Percentiles rank a stretch among this genome's conserved stretches.
Conservation (phyloP, 2,329 filamentous ascomycete species). For the Niveomyces coronatus region DNA sequence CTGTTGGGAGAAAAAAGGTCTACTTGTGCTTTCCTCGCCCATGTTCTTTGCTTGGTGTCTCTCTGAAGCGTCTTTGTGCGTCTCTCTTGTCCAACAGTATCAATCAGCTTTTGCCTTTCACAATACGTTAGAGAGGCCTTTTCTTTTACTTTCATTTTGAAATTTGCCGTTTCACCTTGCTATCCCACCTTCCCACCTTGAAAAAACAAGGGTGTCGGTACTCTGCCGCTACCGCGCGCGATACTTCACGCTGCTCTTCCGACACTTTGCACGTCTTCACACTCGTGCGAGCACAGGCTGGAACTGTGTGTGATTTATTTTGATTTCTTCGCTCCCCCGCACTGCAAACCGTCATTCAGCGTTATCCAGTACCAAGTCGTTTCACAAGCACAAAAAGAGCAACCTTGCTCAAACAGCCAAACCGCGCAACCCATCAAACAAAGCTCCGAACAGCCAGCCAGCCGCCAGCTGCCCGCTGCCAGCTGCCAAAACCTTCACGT, state of each 20-base stretch:
- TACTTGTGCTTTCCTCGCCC: background rate
- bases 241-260: background rate
- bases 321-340: background rate
- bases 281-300: conserved; percentile 8
- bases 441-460: too few relatives aligned
- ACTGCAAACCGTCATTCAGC: background rate
- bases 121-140: too few relatives aligned
- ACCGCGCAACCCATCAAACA: conserved; percentile 1
- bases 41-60: too few relatives aligned
- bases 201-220: background rate
- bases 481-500: conserved; percentile 2
- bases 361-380: too few relatives aligned
- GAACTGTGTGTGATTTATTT: conserved; percentile 9
- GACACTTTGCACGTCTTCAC: background rate
- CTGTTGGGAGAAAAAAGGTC: background rate
- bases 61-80: too few relatives aligned
- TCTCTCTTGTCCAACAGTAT: too few relatives aligned
- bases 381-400: background rate
- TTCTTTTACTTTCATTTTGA: too few relatives aligned
- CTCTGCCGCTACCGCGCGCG: background rate
- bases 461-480: background rate
- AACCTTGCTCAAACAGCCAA: background rate
- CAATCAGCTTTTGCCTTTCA: too few relatives aligned
- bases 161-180: background rate
- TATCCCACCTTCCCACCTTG: background rate